Percentiles rank a stretch among this genome's conserved stretches.
These are phyloP conservation scores for Aspergillus heteromorphus DNA, from an alignment of 495 filamentous ascomycete species.

Conservation along the genomic window DNA sequence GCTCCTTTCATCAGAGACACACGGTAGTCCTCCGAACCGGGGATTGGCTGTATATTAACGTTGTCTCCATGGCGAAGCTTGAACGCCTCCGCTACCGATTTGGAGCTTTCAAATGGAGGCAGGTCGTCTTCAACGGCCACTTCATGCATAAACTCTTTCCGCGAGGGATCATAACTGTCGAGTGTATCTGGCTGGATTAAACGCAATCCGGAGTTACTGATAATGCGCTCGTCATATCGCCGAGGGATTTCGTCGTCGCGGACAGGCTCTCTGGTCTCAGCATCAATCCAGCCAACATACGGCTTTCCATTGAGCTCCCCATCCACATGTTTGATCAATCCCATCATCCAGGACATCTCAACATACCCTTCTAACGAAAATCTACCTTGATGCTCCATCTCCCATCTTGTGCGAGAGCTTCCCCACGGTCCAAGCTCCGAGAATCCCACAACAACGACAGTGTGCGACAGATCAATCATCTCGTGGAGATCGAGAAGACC, in stretches of 20 bases:
- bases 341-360: conserved; percentile 99
- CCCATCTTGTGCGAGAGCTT: conserved; percentile 94
- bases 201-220: conserved; percentile 94
- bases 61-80: conserved; percentile 92
- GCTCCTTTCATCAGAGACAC: conserved; percentile 92
- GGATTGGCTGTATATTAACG: conserved; percentile 85
- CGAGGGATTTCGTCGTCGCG: conserved; percentile 93
- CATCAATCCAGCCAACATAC: conserved; percentile 96
- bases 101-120: conserved; percentile 92
- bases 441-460: conserved; percentile 95
- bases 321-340: conserved; percentile 95
- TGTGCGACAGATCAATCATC: conserved; percentile 96
- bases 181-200: conserved; percentile 94
- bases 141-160: conserved; percentile 96
- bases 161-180: conserved; percentile 89
- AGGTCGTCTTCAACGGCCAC: conserved; percentile 94
- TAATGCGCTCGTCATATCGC: conserved; percentile 92
- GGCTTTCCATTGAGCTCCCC: conserved; percentile 90
- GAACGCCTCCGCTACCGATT: conserved; percentile 95
- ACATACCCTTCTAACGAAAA: conserved; percentile 99
- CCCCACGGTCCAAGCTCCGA: conserved; percentile 96
- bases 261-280: conserved; percentile 85
- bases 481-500: conserved; percentile 57
- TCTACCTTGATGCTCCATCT: conserved; percentile 94
- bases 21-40: conserved; percentile 83